Evolutionary conservation across 2,329 filamentous ascomycete genomes (phyloP), one percentile per base, ranked within the genome.

Genomic region (Neophaeococcomyces aloes): DNA sequence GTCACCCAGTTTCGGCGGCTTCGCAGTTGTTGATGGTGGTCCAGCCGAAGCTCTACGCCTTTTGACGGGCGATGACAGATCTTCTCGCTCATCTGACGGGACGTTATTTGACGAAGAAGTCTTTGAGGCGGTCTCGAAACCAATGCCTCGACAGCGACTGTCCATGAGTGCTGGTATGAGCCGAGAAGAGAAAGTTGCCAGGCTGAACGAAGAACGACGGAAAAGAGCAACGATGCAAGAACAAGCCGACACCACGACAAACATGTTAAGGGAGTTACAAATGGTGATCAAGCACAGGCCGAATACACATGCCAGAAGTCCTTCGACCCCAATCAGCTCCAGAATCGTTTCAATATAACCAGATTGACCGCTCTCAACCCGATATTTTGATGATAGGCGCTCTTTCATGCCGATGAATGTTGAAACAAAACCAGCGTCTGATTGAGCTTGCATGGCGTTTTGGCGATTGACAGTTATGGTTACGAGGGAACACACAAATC

Each of bases 191-290:
- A 79, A 91, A 33, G 83, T 96, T 55, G 72, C 74, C 33, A 89
- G 83, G 63, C 87, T 95, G 70, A 82, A 83, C 55, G 88, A 94
- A 59, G 89, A 96, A 34, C 76, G 89, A 45, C 79, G 79, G 42
- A 77, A 76, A 50, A 83, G 85, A 58, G 81, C 83, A 15, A 71
- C 78, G 31, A 69, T 79, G 31, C 77, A 79, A 44, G 84, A 88
- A 54, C 82, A 83, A 57, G 70, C 78, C 34, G 86, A 95, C 49
- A 83, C 86, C 8, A 93, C 79, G 50, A 84, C 80, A 33, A 86
- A 83, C 54, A 94, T 98, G 86, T 74, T 98, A 50, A 80, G 83
- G 50, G 91, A 98, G 65, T 71, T 98, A 46, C 86, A 95, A 67
- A 89, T 85, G 49, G 79, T 98, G 48, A 93, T 96, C 60, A 77